Evolutionary conservation across 2,329 filamentous ascomycete genomes (phyloP), one percentile per base, ranked within the genome.

Genomic region (Akanthomyces dipterigenus): DNA sequence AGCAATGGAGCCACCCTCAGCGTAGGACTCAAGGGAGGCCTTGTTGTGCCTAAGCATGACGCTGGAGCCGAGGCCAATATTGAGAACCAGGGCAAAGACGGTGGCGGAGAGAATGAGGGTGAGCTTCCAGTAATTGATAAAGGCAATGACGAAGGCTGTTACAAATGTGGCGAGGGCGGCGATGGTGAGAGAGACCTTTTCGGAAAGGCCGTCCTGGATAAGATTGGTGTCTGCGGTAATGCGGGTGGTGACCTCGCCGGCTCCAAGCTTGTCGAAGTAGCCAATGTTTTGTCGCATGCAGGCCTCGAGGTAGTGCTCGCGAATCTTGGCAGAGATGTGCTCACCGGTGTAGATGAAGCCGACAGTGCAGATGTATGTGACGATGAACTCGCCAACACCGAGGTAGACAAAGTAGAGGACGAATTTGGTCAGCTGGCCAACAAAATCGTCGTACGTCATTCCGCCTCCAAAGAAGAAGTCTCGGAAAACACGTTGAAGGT

Each of bases 211-310:
- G 66, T 96, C 93, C 73, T 97, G 93, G 60, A 98, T 88, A 58
- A 96, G 79, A 69, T 96, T 97, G 49, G 91, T 96, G 72, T 98
- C 93, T 12, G 93, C 88, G 0, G 93, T 98, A 67, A 97, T 96
- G 65, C 93, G 88, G 1, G 93, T 96, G 0, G 93, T 96, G 63
- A 98, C 90, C 75, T 97, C 95, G 62, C 93, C 93, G 38, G 92
- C 89, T 56, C 93, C 93, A 16, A 96, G 82, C 70, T 95, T 95
- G 74, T 98, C 95, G 75, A 96, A 96, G 74, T 91, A 96, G 50
- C 86, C 92, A 72, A 96, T 93, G 72, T 96, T 96, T 72, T 96
- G 92, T 63, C 86, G 85, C 78, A 96, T 78, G 70, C 92, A 93
- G 64, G 89, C 91, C 67, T 87, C 83, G 7, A 99, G 83, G 68